Conservation (phyloP, 2,329 filamentous ascomycete genomes). For the Cordyceps farinosa region DNA sequence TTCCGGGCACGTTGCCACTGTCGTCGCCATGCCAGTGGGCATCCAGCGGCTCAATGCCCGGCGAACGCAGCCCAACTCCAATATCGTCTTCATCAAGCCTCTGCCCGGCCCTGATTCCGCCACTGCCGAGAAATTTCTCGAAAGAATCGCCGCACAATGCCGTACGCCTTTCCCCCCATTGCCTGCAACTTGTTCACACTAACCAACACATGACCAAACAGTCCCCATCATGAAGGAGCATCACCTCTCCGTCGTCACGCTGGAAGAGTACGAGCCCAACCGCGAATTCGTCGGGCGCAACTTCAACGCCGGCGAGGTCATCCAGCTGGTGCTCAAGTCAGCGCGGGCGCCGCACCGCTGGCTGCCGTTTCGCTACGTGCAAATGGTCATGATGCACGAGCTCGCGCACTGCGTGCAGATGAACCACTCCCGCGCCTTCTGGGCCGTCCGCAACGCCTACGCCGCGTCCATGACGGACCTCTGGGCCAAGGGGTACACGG, state of each 20-base stretch:
- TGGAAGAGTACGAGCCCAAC: constrained; percentile 82
- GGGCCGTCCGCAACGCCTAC: constrained; percentile 72
- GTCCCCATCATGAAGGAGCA: constrained; percentile 68
- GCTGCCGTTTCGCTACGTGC: constrained; percentile 79
- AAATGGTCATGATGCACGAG: constrained; percentile 96
- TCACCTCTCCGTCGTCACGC: constrained; percentile 60
- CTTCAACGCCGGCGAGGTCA: constrained; percentile 84
- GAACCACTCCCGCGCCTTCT: constrained; percentile 82
- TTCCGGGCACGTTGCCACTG: not conserved
- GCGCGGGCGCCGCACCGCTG: constrained; percentile 57
- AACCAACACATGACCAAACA: constrained; percentile 25
- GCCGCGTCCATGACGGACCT: constrained; percentile 66
- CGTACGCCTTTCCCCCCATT: constrained; percentile 37
- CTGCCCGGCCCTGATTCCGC: constrained; percentile 61
- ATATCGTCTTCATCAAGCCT: constrained; percentile 83
- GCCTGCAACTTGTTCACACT: not conserved
- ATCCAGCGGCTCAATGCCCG: constrained; percentile 76
- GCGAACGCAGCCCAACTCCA: constrained; percentile 68
- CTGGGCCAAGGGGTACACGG: constrained; percentile 68
- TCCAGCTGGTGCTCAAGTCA: constrained; percentile 77
- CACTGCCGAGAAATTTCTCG: constrained; percentile 66
- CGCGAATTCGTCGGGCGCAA: constrained; percentile 82
- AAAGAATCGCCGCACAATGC: constrained; percentile 78
- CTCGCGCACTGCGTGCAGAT: constrained; percentile 86
- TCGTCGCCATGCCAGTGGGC: constrained; percentile 66